Conservation (phyloP, 1,284 basidiomycete species). For the Trametes versicolor region DNA sequence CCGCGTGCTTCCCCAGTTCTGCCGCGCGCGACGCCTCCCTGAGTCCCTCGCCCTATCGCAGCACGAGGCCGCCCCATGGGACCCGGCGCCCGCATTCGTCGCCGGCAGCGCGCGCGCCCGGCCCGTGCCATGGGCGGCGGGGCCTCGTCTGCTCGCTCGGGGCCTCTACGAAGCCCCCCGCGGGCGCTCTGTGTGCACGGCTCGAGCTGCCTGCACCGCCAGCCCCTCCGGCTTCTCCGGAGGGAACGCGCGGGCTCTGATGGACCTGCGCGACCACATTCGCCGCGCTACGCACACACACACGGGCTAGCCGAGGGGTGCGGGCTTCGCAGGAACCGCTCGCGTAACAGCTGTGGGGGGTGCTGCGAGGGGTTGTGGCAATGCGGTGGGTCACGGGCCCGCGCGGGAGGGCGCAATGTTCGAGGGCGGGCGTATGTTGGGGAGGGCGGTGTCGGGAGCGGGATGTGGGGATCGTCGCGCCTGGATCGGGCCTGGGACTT, state of each 20-base stretch:
- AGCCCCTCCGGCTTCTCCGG: background rate
- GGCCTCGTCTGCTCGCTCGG: background rate
- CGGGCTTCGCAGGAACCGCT: background rate
- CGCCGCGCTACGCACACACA: background rate
- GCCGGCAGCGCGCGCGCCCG: background rate
- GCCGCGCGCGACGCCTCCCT: background rate
- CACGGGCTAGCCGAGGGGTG: background rate
- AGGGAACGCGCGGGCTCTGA: background rate
- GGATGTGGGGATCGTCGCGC: constrained; percentile 4
- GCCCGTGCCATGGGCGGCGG: background rate
- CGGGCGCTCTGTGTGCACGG: background rate
- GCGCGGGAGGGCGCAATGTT: background rate
- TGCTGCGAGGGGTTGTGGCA: background rate
- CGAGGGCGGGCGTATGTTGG: background rate
- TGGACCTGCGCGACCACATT: background rate
- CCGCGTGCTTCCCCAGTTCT: background rate
- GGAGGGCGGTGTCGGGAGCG: too few relatives aligned
- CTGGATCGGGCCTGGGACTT: background rate
- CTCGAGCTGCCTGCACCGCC: background rate
- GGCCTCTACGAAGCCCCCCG: background rate
- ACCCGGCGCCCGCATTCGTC: background rate
- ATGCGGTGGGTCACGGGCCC: background rate
- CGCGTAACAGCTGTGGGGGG: background rate
- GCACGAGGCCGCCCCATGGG: background rate
- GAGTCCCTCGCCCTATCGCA: background rate